phyloP scores from a whole-genome alignment of 257 asterid genomes.

The Mitragyna speciosa region DNA sequence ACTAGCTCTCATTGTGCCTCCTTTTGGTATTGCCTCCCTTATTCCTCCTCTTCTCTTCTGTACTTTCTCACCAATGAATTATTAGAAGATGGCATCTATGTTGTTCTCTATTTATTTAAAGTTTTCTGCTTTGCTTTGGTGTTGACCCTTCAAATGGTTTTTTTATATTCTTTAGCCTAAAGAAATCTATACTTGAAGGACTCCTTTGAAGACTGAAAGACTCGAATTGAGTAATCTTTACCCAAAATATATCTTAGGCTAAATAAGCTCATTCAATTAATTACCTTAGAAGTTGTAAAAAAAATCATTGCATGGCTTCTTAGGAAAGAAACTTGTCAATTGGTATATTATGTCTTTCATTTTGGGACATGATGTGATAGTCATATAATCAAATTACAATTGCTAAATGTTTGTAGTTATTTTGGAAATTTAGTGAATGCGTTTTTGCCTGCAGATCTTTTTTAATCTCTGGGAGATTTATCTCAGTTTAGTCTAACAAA shows the following conservation, averaged over 20 bases:
- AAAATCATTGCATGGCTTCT: neutral
- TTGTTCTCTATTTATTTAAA: slow-evolving; percentile 3
- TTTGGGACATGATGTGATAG: neutral
- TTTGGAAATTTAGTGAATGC: neutral
- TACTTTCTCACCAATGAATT: slow-evolving; percentile 14
- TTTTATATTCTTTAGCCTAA: neutral
- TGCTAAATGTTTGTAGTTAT: neutral
- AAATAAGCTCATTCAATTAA: neutral
- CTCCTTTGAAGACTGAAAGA: neutral
- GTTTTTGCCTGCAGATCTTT: neutral
- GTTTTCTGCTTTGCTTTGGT: slow-evolving; percentile 5
- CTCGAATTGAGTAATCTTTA: neutral
- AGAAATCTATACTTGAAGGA: neutral
- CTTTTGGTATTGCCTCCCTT: slow-evolving; percentile 16
- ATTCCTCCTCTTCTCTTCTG: slow-evolving; percentile 1
- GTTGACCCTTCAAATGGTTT: neutral
- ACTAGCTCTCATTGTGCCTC: slow-evolving; percentile 49
- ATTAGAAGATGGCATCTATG: slow-evolving; percentile 12
- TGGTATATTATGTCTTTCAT: neutral
- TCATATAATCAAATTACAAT: neutral
- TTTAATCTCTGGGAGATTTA: neutral
- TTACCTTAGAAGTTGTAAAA: neutral
- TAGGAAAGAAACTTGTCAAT: neutral
- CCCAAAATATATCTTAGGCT: neutral
- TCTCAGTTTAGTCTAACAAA: neutral